A percentile compares a stretch with the other conserved stretches of the same genome.
phyloP scores from a whole-genome alignment of 225 moss, liverwort and hornwort genomes.

The Marchantia polymorpha region DNA sequence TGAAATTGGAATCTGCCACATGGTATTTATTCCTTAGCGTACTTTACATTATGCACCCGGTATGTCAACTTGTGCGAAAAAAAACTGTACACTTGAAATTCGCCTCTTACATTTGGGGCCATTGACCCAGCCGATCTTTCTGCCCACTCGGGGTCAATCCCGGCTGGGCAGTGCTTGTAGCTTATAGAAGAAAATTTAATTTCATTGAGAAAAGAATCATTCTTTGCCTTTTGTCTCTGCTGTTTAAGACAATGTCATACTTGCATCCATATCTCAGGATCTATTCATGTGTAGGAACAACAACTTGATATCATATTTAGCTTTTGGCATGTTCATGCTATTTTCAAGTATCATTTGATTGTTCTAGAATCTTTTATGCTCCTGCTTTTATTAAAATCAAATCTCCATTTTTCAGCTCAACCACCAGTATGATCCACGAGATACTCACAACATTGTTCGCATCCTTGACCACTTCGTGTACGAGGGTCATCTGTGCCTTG shows the following conservation, averaged over 20 bases:
- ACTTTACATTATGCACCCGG: background rate
- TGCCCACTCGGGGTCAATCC: too few relatives aligned
- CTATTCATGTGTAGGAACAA: too few relatives aligned
- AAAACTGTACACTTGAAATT: background rate
- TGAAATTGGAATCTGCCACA: slow-evolving; percentile 72
- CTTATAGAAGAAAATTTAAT: background rate
- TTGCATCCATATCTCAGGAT: too few relatives aligned
- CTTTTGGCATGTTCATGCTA: too few relatives aligned
- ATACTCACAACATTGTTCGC: slow-evolving; percentile 69
- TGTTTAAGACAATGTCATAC: too few relatives aligned
- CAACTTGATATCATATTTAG: too few relatives aligned
- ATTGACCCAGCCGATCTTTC: too few relatives aligned
- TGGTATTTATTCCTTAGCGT: slow-evolving; percentile 40
- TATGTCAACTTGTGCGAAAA: background rate
- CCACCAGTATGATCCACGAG: slow-evolving; percentile 50
- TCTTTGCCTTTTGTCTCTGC: too few relatives aligned
- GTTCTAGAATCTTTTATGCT: background rate
- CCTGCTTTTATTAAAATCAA: background rate
- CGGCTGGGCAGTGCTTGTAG: too few relatives aligned
- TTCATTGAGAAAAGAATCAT: too few relatives aligned
- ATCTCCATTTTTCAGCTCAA: slow-evolving; percentile 56
- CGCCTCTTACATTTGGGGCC: too few relatives aligned
- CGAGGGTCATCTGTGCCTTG: slow-evolving; percentile 73
- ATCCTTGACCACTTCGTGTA: slow-evolving; percentile 81
- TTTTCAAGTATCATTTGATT: too few relatives aligned